Evolutionary conservation across 352 stramenopile genomes (phyloP).

Genomic region (Elongisporangium prolatum): DNA sequence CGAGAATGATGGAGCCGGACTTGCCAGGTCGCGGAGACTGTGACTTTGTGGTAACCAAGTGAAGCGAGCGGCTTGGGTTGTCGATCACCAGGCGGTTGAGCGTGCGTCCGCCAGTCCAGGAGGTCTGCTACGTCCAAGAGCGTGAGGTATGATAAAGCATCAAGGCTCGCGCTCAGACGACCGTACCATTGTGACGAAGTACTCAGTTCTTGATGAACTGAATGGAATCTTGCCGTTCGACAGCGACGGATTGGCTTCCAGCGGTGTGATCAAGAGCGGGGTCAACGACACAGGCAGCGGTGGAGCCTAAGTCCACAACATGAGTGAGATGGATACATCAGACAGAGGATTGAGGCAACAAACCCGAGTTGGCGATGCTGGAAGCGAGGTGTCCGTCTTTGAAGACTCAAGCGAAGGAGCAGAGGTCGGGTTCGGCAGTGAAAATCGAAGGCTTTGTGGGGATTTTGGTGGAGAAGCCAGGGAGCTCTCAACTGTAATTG

Average conservation of each 20-base stretch:
- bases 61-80: conserved; percentile 9
- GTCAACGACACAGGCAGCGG: conserved; percentile 4
- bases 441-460: neutral
- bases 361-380: neutral
- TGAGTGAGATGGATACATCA: neutral
- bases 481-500: neutral
- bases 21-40: conserved; percentile 27
- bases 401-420: neutral
- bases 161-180: neutral
- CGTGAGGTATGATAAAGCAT: neutral
- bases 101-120: conserved; percentile 39
- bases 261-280: conserved; percentile 17
- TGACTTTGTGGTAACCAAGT: conserved; percentile 23
- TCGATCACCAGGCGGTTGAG: conserved; percentile 35
- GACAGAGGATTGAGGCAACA: neutral
- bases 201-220: conserved; percentile 17
- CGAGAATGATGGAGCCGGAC: conserved; percentile 7
- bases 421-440: neutral
- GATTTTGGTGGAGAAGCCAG: neutral
- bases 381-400: neutral
- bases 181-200: conserved; percentile 43
- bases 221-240: neutral
- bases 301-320: neutral
- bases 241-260: conserved; percentile 11
- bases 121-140: conserved; percentile 12